Evolutionary conservation across 2,329 filamentous ascomycete genomes (phyloP).

Genomic region (Diaporthe amygdali): DNA sequence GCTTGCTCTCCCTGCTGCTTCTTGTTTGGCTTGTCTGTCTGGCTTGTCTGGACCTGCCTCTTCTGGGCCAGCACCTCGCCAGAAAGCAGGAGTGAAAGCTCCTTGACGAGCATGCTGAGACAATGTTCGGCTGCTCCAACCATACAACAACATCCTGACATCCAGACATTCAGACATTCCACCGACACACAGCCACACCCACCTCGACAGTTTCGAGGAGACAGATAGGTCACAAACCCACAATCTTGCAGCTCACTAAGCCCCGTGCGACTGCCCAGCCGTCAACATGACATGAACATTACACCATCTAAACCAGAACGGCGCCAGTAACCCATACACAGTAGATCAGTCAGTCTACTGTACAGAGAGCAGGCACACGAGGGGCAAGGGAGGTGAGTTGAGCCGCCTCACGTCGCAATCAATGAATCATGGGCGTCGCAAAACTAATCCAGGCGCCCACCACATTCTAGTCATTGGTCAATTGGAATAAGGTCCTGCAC

Average conservation of each 20-base stretch:
- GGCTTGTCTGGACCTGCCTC: neutral
- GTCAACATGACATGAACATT: slow-evolving; percentile 19
- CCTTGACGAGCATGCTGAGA: neutral
- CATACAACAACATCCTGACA: no score
- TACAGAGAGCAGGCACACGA: neutral
- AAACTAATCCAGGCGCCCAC: neutral
- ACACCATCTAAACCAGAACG: neutral
- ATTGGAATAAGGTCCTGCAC: neutral
- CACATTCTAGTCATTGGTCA: neutral
- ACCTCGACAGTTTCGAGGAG: neutral
- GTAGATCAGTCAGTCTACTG: neutral
- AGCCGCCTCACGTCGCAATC: slow-evolving; percentile 8
- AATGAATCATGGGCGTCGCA: neutral
- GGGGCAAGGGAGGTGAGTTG: neutral
- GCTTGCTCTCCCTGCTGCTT: neutral
- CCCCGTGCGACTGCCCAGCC: neutral
- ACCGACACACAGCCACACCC: neutral
- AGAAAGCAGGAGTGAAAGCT: neutral
- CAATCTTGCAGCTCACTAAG: slow-evolving; percentile 2
- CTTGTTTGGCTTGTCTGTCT: neutral
- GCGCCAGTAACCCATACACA: neutral
- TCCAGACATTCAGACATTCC: neutral
- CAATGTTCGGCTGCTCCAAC: neutral
- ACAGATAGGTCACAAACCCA: neutral
- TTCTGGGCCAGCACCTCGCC: neutral